Conservation (phyloP, 2,329 filamentous ascomycete species). For the Fusarium lyarnte region DNA sequence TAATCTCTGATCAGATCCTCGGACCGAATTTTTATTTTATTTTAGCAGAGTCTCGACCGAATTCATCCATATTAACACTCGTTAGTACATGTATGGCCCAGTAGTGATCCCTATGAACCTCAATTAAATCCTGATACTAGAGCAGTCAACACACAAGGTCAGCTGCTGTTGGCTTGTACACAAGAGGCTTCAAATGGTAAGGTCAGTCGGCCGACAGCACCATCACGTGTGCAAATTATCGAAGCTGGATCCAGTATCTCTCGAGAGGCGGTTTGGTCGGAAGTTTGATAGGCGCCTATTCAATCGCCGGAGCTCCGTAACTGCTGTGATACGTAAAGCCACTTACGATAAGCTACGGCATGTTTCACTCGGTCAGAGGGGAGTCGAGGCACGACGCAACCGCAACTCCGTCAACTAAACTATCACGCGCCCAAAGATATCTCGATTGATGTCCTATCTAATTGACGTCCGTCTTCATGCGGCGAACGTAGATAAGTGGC, state of each 20-base stretch:
- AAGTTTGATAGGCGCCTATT: neutral
- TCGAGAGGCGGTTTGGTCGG: neutral
- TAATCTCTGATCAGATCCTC: neutral
- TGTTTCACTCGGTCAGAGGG: neutral
- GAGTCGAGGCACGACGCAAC: neutral
- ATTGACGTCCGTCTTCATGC: neutral
- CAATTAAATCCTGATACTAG: rapidly evolving
- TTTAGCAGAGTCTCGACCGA: neutral
- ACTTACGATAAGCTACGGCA: neutral
- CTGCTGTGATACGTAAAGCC: neutral
- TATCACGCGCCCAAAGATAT: neutral
- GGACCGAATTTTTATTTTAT: too few relatives aligned
- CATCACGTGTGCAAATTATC: too few relatives aligned
- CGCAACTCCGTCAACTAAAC: neutral
- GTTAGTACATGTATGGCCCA: too few relatives aligned
- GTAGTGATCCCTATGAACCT: rapidly evolving
- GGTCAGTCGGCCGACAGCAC: rapidly evolving
- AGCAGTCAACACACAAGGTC: rapidly evolving
- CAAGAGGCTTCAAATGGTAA: rapidly evolving
- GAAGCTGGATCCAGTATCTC: too few relatives aligned
- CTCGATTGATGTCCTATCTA: neutral
- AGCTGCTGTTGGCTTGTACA: rapidly evolving
- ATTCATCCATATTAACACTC: neutral
- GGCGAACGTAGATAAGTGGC: neutral
- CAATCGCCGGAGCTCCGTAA: neutral